A percentile compares a stretch with the other conserved stretches of the same genome.
phyloP scores from a whole-genome alignment of 2,329 filamentous ascomycete species.

The Canariomyces notabilis region DNA sequence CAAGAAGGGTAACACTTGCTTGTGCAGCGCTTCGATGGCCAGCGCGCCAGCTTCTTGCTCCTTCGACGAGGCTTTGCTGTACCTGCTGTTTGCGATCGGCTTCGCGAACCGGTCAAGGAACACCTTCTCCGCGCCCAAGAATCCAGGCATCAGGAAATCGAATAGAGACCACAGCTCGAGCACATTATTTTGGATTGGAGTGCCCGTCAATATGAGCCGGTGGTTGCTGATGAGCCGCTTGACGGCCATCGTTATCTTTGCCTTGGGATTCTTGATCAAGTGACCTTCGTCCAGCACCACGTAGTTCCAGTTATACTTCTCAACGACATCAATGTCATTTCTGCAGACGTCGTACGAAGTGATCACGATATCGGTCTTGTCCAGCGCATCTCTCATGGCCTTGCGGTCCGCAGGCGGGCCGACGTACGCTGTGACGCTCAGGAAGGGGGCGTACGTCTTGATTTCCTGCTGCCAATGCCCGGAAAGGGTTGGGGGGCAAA shows the following conservation, averaged over 20 bases:
- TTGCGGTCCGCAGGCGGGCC: constrained; percentile 78
- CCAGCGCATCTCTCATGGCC: constrained; percentile 63
- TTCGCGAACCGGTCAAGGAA: constrained; percentile 94
- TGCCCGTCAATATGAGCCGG: constrained; percentile 90
- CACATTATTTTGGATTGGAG: constrained; percentile 97
- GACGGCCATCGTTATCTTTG: constrained; percentile 90
- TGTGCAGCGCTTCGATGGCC: constrained; percentile 96
- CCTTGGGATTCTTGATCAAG: constrained; percentile 96
- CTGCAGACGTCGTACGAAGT: constrained; percentile 98
- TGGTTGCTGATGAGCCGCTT: constrained; percentile 90
- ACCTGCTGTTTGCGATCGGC: constrained; percentile 88
- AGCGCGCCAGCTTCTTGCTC: constrained; percentile 96
- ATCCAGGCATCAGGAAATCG: constrained; percentile 98
- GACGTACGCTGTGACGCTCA: constrained; percentile 84
- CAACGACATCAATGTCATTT: constrained; percentile 84
- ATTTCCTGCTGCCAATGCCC: constrained; percentile 99
- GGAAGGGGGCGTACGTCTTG: constrained; percentile 89
- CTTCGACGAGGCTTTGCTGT: constrained; percentile 95
- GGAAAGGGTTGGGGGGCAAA: constrained; percentile 92
- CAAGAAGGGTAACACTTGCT: constrained; percentile 94
- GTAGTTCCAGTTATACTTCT: constrained; percentile 90
- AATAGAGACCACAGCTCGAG: constrained; percentile 96
- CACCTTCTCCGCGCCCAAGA: constrained; percentile 90
- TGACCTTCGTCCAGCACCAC: constrained; percentile 96
- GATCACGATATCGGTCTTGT: constrained; percentile 83